phyloP scores from a whole-genome alignment of 768 basidiomycete species.

The Leccinum aurantiacum region DNA sequence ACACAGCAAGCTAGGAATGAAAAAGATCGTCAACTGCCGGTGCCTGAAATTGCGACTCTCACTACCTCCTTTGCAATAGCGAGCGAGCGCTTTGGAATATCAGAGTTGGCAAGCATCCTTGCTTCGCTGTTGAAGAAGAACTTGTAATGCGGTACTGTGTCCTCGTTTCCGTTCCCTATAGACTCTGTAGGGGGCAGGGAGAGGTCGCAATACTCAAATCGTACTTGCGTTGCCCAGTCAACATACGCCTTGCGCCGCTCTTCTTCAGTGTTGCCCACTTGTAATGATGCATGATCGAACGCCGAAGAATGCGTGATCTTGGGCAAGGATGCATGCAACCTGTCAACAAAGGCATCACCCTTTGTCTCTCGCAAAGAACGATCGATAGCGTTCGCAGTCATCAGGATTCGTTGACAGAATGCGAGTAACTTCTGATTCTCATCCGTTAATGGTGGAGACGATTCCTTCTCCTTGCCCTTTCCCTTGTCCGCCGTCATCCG shows the following conservation, averaged over 20 bases:
- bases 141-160: constrained; percentile 71
- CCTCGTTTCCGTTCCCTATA: constrained; percentile 43
- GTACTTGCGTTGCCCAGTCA: constrained; percentile 75
- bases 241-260: constrained; percentile 67
- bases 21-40: constrained; percentile 10
- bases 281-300: constrained; percentile 38
- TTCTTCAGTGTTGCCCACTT: constrained; percentile 61
- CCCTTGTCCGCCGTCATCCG: constrained; percentile 75
- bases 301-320: constrained; percentile 59
- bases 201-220: constrained; percentile 94
- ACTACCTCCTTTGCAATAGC: constrained; percentile 94
- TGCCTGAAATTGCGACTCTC: background rate
- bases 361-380: constrained; percentile 86
- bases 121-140: constrained; percentile 83
- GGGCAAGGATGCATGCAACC: constrained; percentile 74
- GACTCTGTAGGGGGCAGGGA: constrained; percentile 41
- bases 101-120: constrained; percentile 77
- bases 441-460: constrained; percentile 48
- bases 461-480: constrained; percentile 55
- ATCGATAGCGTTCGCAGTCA: constrained; percentile 84
- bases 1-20: constrained; percentile 73
- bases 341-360: constrained; percentile 80
- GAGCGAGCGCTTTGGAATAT: constrained; percentile 87
- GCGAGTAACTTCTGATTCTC: constrained; percentile 75
- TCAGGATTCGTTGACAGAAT: constrained; percentile 85